Conservation (phyloP, 2,329 filamentous ascomycete species). For the Diaporthe ampelina region DNA sequence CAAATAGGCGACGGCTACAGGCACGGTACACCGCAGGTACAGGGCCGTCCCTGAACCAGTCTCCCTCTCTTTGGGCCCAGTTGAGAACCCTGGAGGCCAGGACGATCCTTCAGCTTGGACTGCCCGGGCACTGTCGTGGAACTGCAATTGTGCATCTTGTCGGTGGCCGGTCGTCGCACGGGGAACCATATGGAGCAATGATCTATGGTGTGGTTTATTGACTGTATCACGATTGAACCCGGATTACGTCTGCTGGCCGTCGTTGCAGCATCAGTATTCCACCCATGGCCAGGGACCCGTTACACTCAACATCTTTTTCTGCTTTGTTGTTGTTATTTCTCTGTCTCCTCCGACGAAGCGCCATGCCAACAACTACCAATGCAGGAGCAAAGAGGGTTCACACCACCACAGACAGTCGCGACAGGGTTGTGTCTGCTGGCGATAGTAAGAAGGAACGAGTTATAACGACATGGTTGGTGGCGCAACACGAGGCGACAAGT, state of each 20-base stretch:
- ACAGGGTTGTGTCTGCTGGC: conserved; percentile 2
- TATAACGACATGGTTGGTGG: conserved; percentile 24
- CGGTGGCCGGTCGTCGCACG: conserved; percentile 25
- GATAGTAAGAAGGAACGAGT: conserved; percentile 5
- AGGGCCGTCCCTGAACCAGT: conserved; percentile 6
- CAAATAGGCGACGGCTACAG: background rate
- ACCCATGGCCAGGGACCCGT: background rate
- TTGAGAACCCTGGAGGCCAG: conserved; percentile 7
- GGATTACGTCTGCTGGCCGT: conserved; percentile 8
- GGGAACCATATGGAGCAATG: background rate
- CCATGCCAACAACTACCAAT: background rate
- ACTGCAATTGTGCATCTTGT: conserved; percentile 18
- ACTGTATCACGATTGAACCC: conserved; percentile 10
- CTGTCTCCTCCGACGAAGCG: background rate
- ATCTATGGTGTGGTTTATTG: background rate
- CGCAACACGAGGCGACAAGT: conserved; percentile 27
- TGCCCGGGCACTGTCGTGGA: conserved; percentile 11
- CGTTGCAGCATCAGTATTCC: conserved; percentile 1
- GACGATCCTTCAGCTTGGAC: conserved; percentile 15
- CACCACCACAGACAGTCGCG: conserved; percentile 1
- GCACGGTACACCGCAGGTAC: background rate
- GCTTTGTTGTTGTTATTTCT: background rate
- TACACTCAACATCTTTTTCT: background rate
- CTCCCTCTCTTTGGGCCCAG: too few species aligned
- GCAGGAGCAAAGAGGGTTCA: conserved; percentile 9